These are phyloP conservation scores for Lactifluus piperatus DNA, from an alignment of 768 basidiomycete species.

Conservation along the genomic window DNA sequence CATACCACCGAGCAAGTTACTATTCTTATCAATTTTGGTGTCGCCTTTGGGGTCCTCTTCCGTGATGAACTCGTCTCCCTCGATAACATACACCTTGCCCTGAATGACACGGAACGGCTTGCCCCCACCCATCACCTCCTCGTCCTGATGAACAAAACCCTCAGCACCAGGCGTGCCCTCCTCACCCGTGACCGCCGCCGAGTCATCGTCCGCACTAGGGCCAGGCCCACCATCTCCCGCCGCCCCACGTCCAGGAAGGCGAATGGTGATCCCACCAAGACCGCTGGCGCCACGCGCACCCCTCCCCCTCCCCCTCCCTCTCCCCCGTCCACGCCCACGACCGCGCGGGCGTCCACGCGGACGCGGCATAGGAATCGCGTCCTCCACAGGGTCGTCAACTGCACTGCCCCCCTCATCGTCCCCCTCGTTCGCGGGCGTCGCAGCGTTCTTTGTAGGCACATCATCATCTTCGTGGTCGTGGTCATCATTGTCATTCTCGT, in stretches of 20 bases:
- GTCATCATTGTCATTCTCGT: background rate
- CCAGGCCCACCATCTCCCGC: slow-evolving; percentile 1
- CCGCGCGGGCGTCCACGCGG: slow-evolving; percentile 24
- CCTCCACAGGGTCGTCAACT: slow-evolving; percentile 1
- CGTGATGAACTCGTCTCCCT: slow-evolving; percentile 84
- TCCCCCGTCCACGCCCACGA: slow-evolving; percentile 23
- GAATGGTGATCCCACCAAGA: slow-evolving; percentile 20
- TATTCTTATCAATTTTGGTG: slow-evolving; percentile 81
- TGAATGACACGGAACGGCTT: slow-evolving; percentile 69
- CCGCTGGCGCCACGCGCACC: background rate
- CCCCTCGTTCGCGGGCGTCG: slow-evolving; percentile 7
- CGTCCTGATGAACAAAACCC: slow-evolving; percentile 22
- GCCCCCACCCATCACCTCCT: slow-evolving; percentile 33
- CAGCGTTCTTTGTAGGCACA: background rate
- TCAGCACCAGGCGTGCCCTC: slow-evolving; percentile 30
- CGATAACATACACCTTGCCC: slow-evolving; percentile 66
- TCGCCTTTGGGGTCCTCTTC: slow-evolving; percentile 82
- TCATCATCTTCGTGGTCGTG: slow-evolving; percentile 13
- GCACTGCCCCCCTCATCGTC: slow-evolving; percentile 7
- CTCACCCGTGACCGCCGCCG: slow-evolving; percentile 16
- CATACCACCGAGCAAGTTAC: slow-evolving; percentile 78
- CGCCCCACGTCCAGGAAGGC: slow-evolving; percentile 27
- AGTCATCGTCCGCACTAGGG: slow-evolving; percentile 9
- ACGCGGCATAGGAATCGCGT: slow-evolving; percentile 12
- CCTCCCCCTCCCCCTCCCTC: slow-evolving; percentile 21